These are phyloP conservation scores for Coffea humblotiana DNA, from an alignment of 305 asterid genomes.

Conservation along the genomic window DNA sequence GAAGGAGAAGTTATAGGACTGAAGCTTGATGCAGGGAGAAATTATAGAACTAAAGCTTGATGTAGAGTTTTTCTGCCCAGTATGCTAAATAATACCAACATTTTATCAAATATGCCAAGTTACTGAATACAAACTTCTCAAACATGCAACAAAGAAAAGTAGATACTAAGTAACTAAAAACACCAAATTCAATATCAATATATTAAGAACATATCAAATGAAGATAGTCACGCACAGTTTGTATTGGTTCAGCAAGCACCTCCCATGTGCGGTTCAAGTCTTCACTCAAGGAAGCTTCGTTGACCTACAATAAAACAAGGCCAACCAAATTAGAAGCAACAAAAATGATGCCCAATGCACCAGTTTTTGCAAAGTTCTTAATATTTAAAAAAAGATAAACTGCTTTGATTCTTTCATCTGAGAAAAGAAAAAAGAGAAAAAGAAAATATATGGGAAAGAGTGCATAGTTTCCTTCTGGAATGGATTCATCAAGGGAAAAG, in stretches of 20 bases:
- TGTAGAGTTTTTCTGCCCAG: neutral
- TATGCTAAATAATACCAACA: neutral
- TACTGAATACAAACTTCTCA: neutral
- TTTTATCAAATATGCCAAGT: neutral
- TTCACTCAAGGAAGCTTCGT: conserved; percentile 55
- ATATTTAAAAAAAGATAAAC: neutral
- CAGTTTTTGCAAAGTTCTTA: neutral
- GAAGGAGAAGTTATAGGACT: neutral
- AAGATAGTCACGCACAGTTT: conserved; percentile 60
- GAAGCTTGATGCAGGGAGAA: neutral
- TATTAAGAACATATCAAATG: neutral
- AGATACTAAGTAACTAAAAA: neutral
- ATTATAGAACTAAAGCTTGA: neutral
- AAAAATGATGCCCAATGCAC: neutral
- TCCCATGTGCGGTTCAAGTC: conserved; percentile 84
- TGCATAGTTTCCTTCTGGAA: neutral
- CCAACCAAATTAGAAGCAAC: conserved; percentile 7
- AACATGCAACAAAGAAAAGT: neutral
- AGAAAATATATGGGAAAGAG: neutral
- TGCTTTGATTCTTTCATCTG: neutral
- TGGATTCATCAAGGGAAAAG: neutral
- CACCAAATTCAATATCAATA: neutral
- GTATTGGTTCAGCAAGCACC: conserved; percentile 96
- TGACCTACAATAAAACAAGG: conserved; percentile 45
- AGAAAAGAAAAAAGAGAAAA: no score